Base-by-base conservation (phyloP, 148 eudicot genomes). In the Camellia lanceoleosa region DNA sequence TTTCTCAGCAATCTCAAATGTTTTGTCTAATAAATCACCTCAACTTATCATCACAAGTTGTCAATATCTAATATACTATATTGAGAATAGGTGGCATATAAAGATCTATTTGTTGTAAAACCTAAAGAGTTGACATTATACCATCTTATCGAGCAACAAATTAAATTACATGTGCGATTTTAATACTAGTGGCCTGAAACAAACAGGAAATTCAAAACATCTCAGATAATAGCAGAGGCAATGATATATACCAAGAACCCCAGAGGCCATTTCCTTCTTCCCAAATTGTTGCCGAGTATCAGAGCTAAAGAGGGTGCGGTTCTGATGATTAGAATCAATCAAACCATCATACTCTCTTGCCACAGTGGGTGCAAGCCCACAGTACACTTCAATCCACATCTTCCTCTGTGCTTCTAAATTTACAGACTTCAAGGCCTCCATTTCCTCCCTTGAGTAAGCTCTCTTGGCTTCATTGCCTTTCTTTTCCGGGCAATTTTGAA, bases 311-410 rank as follows among this genome's bases (percentile, higher is more conserved):
- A 59, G 61, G 79, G 46, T 72, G 69, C 80, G 74, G 64, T 87
- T 81, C 19, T 87, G 87, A 77, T 67, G 79, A 79, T 79, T 82
- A 66, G 66, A 81, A 67, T 62, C 69, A 69, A 80, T 82, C 85
- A 94, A 75, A 46, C 74, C 85, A 84, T 89, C 90, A 84, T 90
- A 94, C 81, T 92, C 89, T 5, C 59, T 86, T 77, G 73, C 85
- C 73, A 89, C 78, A 55, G 49, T 19, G 51, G 80, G 79, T 16
- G 66, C 72, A 67, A 90, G 80, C 65, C 87, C 88, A 83, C 82
- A 80, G 73, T 83, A 87, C 42, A 85, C 75, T 67, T 81, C 82
- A 76, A 73, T 64, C 93, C 93, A 90, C 58, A 84, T 78, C 81
- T 81, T 88, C 80, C 68, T 86, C 84, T 90, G 90, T 18, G 70